phyloP scores from a whole-genome alignment of 2,329 filamentous ascomycete species.

The Grosmannia penicillata region DNA sequence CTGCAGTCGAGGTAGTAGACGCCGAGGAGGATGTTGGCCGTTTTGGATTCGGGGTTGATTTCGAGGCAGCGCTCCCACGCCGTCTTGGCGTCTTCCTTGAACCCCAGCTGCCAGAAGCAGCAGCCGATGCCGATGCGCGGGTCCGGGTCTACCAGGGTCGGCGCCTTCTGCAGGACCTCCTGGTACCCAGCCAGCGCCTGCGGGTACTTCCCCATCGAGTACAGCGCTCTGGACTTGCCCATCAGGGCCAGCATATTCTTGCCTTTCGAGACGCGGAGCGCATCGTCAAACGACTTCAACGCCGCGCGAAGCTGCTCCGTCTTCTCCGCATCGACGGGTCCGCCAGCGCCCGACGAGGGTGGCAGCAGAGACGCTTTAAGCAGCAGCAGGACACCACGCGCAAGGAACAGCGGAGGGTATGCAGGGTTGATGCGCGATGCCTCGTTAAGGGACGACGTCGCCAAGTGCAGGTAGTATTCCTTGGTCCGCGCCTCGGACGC shows the following conservation, averaged over 20 bases:
- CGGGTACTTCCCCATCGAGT: slow-evolving; percentile 71
- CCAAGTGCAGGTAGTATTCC: slow-evolving; percentile 78
- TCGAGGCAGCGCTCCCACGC: slow-evolving; percentile 85
- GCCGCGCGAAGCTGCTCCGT: slow-evolving; percentile 72
- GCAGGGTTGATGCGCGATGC: slow-evolving; percentile 88
- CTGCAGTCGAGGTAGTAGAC: slow-evolving; percentile 82
- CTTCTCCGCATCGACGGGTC: slow-evolving; percentile 54
- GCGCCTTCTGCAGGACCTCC: slow-evolving; percentile 71
- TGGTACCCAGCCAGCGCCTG: slow-evolving; percentile 80
- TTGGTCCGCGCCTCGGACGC: slow-evolving; percentile 73
- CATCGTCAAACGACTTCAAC: slow-evolving; percentile 89
- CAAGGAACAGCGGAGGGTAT: slow-evolving; percentile 81
- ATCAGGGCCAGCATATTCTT: slow-evolving; percentile 87
- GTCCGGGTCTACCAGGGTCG: slow-evolving; percentile 79
- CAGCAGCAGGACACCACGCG: slow-evolving; percentile 76
- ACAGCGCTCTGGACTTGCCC: slow-evolving; percentile 76
- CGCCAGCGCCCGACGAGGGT: slow-evolving; percentile 40
- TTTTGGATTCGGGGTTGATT: slow-evolving; percentile 68
- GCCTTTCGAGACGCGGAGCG: slow-evolving; percentile 66
- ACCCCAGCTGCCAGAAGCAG: slow-evolving; percentile 92
- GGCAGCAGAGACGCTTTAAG: slow-evolving; percentile 74
- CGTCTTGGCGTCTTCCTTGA: slow-evolving; percentile 78
- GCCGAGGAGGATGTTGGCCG: slow-evolving; percentile 79
- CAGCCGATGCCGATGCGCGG: slow-evolving; percentile 91
- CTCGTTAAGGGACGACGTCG: slow-evolving; percentile 87